Evolutionary conservation across 2,329 filamentous ascomycete genomes (phyloP).

Genomic region (Alternaria ventricosa): DNA sequence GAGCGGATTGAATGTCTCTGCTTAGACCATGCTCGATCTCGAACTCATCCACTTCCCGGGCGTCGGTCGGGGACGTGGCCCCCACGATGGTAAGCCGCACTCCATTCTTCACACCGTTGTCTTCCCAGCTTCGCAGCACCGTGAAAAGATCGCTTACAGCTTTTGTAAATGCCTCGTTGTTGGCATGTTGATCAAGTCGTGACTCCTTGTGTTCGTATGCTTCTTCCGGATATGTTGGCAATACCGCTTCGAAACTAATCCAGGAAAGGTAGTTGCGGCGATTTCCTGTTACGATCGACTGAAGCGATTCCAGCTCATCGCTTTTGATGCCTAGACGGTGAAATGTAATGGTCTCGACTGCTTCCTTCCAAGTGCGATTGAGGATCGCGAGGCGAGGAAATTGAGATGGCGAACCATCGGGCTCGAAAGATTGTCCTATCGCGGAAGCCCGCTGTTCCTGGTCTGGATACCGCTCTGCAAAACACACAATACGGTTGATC

Average conservation of each 20-base stretch:
- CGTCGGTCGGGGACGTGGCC: slow-evolving; percentile 1
- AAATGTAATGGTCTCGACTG: slow-evolving; percentile 11
- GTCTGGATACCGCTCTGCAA: slow-evolving; percentile 4
- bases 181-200: background rate
- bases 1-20: slow-evolving; percentile 3
- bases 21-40: background rate
- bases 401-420: background rate
- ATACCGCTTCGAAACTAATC: background rate
- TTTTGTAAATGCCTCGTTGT: slow-evolving; percentile 7
- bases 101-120: slow-evolving; percentile 4
- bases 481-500: slow-evolving; percentile 14
- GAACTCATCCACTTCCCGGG: slow-evolving; percentile 5
- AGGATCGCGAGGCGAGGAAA: slow-evolving; percentile 9
- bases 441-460: slow-evolving; percentile 3
- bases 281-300: slow-evolving; percentile 9
- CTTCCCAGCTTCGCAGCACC: slow-evolving; percentile 10
- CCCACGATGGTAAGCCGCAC: background rate
- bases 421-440: slow-evolving; percentile 2
- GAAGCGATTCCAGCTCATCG: slow-evolving; percentile 5
- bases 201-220: slow-evolving; percentile 5
- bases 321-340: background rate
- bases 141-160: background rate
- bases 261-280: slow-evolving; percentile 2
- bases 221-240: slow-evolving; percentile 12
- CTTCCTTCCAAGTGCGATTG: slow-evolving; percentile 12